Percentiles rank a stretch among this genome's conserved stretches.
These are phyloP conservation scores for Dictyostelium capitatum DNA, from an alignment of 78 protist species.

Conservation along the genomic window DNA sequence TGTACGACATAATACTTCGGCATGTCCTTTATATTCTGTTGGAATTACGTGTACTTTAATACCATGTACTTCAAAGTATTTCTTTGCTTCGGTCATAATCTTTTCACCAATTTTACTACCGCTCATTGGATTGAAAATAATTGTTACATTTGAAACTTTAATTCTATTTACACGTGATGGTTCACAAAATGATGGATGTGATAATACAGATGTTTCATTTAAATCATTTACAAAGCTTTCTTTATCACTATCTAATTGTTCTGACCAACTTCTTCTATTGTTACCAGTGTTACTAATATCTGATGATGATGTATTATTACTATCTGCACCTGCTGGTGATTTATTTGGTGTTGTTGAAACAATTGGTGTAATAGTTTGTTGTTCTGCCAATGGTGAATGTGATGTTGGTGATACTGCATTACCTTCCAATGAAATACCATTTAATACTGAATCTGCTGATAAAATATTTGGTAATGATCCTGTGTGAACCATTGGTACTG, in stretches of 20 bases:
- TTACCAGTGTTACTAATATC: not conserved
- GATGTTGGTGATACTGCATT: not conserved
- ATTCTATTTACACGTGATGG: conserved; percentile 66
- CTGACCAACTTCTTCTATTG: conserved; percentile 68
- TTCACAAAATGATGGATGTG: conserved; percentile 76
- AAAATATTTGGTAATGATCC: conserved; percentile 13
- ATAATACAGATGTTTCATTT: conserved; percentile 23
- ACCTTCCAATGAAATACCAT: conserved; percentile 9
- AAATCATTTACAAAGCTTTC: conserved; percentile 48
- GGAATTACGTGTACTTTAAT: conserved; percentile 51
- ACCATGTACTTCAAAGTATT: conserved; percentile 70
- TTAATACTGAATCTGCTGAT: not conserved
- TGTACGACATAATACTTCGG: conserved; percentile 65
- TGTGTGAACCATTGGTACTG: conserved; percentile 5
- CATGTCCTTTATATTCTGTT: conserved; percentile 84
- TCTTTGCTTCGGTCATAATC: conserved; percentile 69
- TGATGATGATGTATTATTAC: not conserved
- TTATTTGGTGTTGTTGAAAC: not conserved
- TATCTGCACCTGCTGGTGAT: conserved; percentile 26
- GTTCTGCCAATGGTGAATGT: not conserved
- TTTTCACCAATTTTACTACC: conserved; percentile 82
- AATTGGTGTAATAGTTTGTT: not conserved
- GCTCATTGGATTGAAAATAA: conserved; percentile 78
- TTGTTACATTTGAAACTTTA: conserved; percentile 45
- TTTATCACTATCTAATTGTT: conserved; percentile 67